Conservation (phyloP, 2,329 filamentous ascomycete species). For the Drechmeria coniospora region DNA sequence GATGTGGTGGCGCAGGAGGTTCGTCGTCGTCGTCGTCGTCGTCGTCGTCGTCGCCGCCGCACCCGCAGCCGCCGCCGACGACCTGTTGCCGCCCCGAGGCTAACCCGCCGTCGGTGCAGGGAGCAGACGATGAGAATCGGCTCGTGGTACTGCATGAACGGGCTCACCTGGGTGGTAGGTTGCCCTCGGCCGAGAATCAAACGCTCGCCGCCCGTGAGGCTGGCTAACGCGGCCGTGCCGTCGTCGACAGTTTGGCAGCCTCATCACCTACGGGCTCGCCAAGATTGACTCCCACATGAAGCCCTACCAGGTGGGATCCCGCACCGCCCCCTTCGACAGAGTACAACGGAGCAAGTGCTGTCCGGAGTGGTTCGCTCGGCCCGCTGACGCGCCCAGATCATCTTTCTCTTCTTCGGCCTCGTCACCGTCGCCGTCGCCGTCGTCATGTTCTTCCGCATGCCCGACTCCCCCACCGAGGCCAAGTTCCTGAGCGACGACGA, state of each 20-base stretch:
- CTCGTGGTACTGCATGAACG: slow-evolving; percentile 47
- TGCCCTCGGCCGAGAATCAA: neutral
- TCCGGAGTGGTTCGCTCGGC: too few species aligned
- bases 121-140: slow-evolving; percentile 43
- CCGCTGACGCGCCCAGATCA: too few species aligned
- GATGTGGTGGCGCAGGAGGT: slow-evolving; percentile 44
- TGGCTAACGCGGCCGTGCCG: slow-evolving; percentile 5
- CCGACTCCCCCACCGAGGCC: slow-evolving; percentile 33
- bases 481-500: slow-evolving; percentile 35
- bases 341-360: too few species aligned
- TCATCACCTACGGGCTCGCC: slow-evolving; percentile 42
- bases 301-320: slow-evolving; percentile 30
- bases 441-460: slow-evolving; percentile 30
- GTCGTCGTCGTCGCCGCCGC: too few species aligned
- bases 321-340: too few species aligned
- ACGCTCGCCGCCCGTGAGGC: too few species aligned
- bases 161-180: slow-evolving; percentile 36
- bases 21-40: slow-evolving; percentile 1
- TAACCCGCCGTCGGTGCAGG: slow-evolving; percentile 9
- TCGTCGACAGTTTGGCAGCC: slow-evolving; percentile 27
- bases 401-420: slow-evolving; percentile 38
- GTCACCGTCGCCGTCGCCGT: slow-evolving; percentile 31
- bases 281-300: slow-evolving; percentile 32
- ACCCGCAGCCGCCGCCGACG: too few species aligned
- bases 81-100: too few species aligned